These are phyloP conservation scores for Aspergillus versicolor DNA, from an alignment of 2,329 filamentous ascomycete genomes.

Conservation along the genomic window DNA sequence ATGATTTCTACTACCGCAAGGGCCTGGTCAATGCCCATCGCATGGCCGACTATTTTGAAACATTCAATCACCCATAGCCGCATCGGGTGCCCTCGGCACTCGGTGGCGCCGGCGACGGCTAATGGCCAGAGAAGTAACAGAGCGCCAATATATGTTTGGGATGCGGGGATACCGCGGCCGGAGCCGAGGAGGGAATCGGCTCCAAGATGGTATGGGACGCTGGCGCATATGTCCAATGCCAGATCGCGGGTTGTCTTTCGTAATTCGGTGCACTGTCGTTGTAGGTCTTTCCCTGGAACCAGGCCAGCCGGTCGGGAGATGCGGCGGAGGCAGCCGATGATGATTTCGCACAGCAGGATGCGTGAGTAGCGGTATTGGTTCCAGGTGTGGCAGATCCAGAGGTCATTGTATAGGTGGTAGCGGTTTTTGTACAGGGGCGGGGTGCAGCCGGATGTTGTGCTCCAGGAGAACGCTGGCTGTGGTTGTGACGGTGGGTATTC, in stretches of 20 bases:
- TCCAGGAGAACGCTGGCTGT: constrained; percentile 17
- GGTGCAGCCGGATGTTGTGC: constrained; percentile 15
- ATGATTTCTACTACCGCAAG: constrained; percentile 18
- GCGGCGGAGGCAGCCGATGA: constrained; percentile 35
- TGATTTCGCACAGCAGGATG: constrained; percentile 52
- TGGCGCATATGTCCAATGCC: constrained; percentile 37
- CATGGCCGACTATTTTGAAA: constrained; percentile 32
- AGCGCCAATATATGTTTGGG: constrained; percentile 31
- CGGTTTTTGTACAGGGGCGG: constrained; percentile 46
- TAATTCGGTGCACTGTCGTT: constrained; percentile 27
- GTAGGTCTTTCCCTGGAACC: constrained; percentile 28
- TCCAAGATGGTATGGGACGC: constrained; percentile 36
- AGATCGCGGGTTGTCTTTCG: constrained; percentile 27
- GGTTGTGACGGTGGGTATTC: constrained; percentile 16
- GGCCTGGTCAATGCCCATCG: constrained; percentile 39
- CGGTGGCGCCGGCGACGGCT: constrained; percentile 33
- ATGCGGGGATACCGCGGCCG: constrained; percentile 11
- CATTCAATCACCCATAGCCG: constrained; percentile 35
- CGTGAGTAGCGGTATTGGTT: constrained; percentile 60
- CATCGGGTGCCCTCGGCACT: constrained; percentile 24
- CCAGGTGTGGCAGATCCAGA: constrained; percentile 57
- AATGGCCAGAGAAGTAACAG: constrained; percentile 38
- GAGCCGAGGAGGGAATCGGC: constrained; percentile 9
- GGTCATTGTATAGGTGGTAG: constrained; percentile 57
- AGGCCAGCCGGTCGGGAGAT: constrained; percentile 22